Evolutionary conservation across 202 grass and related monocot species (phyloP), one percentile per base, ranked within the genome.

Genomic region (Panicum virgatum): DNA sequence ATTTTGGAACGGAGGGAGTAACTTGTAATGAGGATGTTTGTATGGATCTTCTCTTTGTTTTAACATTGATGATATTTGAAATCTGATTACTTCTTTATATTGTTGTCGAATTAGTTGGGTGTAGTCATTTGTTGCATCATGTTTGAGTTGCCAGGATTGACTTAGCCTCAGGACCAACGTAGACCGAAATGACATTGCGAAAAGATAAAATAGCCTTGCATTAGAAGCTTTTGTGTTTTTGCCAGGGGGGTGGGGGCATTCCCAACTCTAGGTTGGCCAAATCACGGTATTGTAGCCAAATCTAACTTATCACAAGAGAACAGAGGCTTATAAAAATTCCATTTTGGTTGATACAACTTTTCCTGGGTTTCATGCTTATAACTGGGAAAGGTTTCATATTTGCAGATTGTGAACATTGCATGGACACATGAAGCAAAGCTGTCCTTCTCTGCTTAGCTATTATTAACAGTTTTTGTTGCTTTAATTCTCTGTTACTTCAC

Each of bases 401-500:
- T 83, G 43, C 44, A 54, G 12, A 70, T 82, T 39, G 4, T 79
- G 39, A 67, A 46, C 73, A 66, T 83, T 67, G 3, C 23, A 23
- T 8, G 34, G 26, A 32, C 37, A 44, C 3, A 80, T 37, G 19
- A 39, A 27, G 13, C 1, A 22, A 2, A 64, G 3, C 68, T 86
- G 60, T 73, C 34, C 32, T 67, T 48, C 54, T 72, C n/a, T 72
- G 36, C 4, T 72, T 12, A 47, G 18, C 10, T 77, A 15, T 78
- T 80, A 59, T 29, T 84, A 25, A 15, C n/a, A 22, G 20, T 54
- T 77, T 62, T 52, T 5, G 29, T 67, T 84, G 15, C 19, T 54
- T 83, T 76, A 20, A 70, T 16, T 43, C 5, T 80, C 48, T 81
- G 18, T 71, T 80, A 73, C 61, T 64, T 76, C 75, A 30, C 30